These are phyloP conservation scores for Pseudocercospora pini-densiflorae DNA, from an alignment of 2,329 filamentous ascomycete species.

Conservation along the genomic window DNA sequence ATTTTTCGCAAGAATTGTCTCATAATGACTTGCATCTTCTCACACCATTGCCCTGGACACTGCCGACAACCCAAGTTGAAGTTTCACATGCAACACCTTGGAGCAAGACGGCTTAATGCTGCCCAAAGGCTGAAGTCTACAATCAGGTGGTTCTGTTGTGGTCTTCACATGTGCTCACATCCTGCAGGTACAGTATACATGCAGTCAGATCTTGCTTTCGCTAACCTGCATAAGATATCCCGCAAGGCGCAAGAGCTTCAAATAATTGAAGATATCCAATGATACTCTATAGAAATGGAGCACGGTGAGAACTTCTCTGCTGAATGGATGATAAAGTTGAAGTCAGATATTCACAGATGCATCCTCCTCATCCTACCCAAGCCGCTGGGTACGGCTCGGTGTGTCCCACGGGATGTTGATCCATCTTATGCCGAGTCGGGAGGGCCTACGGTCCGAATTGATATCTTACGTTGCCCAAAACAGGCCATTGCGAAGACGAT, in stretches of 20 bases:
- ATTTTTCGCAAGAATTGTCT: neutral
- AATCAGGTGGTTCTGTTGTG: neutral
- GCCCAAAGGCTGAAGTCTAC: neutral
- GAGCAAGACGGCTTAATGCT: neutral
- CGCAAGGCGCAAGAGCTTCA: neutral
- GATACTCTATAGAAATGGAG: neutral
- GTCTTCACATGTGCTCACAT: neutral
- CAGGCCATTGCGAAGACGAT: neutral
- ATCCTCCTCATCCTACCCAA: neutral
- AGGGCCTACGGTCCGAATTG: neutral
- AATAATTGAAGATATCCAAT: neutral
- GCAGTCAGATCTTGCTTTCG: neutral
- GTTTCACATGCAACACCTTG: neutral
- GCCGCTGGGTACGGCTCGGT: neutral
- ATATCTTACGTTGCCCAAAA: neutral
- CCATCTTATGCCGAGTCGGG: neutral
- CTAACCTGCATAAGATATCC: neutral
- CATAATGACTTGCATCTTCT: neutral
- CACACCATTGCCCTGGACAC: no score
- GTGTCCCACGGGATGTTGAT: neutral
- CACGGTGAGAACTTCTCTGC: neutral
- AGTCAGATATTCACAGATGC: neutral
- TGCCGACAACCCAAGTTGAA: no score
- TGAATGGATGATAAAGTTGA: neutral
- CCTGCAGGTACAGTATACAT: neutral